Conservation (phyloP, 1,284 basidiomycete genomes). For the Ceratobasidium theobromae region DNA sequence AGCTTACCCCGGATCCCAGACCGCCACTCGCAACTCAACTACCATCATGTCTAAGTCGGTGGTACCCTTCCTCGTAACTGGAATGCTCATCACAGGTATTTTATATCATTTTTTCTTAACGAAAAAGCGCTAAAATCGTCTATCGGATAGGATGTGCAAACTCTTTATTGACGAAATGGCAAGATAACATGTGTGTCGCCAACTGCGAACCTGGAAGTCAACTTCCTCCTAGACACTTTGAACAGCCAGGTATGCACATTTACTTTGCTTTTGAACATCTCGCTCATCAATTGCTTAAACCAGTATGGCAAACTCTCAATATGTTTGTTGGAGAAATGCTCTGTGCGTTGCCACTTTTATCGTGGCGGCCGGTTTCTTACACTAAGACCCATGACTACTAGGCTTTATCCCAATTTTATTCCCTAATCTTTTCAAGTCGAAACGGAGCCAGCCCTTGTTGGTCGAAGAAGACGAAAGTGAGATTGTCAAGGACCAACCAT, state of each 20-base stretch:
- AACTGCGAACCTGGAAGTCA: constrained; percentile 60
- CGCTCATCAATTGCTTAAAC: constrained; percentile 18
- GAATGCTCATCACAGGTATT: constrained; percentile 73
- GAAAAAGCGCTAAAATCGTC: constrained; percentile 27
- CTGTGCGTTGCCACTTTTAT: constrained; percentile 55
- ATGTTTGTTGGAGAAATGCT: constrained; percentile 95
- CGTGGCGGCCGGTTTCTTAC: constrained; percentile 36
- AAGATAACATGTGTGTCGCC: constrained; percentile 96
- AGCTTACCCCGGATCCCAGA: not conserved
- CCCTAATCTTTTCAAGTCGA: constrained; percentile 56
- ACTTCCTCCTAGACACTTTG: constrained; percentile 59
- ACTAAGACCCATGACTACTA: constrained; percentile 41
- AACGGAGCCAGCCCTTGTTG: constrained; percentile 35
- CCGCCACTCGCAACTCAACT: constrained; percentile 42
- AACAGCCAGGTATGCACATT: constrained; percentile 59
- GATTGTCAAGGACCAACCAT: constrained; percentile 40
- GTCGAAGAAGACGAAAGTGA: constrained; percentile 41
- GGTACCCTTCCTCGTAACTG: constrained; percentile 58
- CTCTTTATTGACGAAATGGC: constrained; percentile 73
- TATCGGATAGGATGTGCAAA: constrained; percentile 45
- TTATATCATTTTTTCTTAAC: not conserved
- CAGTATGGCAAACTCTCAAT: constrained; percentile 90
- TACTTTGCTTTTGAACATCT: not conserved
- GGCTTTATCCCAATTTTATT: constrained; percentile 81
- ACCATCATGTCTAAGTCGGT: constrained; percentile 44